Evolutionary conservation across 2,329 filamentous ascomycete genomes (phyloP).

Genomic region (Phialophora verrucosa): DNA sequence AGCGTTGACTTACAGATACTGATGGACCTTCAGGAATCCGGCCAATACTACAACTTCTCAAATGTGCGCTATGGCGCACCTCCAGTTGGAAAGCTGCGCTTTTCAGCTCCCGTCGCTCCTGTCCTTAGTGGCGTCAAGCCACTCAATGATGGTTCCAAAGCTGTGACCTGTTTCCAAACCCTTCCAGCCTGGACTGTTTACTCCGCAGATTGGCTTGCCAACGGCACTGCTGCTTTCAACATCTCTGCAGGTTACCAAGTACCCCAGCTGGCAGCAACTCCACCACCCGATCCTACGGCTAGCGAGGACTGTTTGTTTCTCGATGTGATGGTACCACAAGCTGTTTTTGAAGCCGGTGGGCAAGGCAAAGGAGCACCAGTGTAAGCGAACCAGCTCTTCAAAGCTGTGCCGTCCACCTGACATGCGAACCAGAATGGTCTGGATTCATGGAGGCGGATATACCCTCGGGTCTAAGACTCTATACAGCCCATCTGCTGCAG

Average conservation of each 20-base stretch:
- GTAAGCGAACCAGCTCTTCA: constrained; percentile 11
- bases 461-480: constrained; percentile 48
- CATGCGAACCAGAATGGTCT: constrained; percentile 39
- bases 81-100: constrained; percentile 58
- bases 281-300: constrained; percentile 42
- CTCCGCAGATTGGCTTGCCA: constrained; percentile 18
- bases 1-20: constrained; percentile 20
- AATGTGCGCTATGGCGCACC: constrained; percentile 64
- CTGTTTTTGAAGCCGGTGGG: constrained; percentile 41
- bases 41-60: constrained; percentile 59
- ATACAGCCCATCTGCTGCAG: constrained; percentile 44
- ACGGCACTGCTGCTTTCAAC: constrained; percentile 22
- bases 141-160: constrained; percentile 16
- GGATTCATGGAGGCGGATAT: constrained; percentile 58
- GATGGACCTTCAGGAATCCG: constrained; percentile 40
- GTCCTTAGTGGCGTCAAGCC: constrained; percentile 6
- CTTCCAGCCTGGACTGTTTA: constrained; percentile 14
- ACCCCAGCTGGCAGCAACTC: constrained; percentile 4
- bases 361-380: constrained; percentile 41
- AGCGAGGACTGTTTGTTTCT: constrained; percentile 49
- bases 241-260: constrained; percentile 23
- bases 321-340: constrained; percentile 45
- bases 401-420: neutral
- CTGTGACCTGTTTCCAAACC: constrained; percentile 19
- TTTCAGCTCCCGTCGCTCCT: constrained; percentile 54